phyloP scores from a whole-genome alignment of 495 filamentous ascomycete species.

The Copromyces sp. region DNA sequence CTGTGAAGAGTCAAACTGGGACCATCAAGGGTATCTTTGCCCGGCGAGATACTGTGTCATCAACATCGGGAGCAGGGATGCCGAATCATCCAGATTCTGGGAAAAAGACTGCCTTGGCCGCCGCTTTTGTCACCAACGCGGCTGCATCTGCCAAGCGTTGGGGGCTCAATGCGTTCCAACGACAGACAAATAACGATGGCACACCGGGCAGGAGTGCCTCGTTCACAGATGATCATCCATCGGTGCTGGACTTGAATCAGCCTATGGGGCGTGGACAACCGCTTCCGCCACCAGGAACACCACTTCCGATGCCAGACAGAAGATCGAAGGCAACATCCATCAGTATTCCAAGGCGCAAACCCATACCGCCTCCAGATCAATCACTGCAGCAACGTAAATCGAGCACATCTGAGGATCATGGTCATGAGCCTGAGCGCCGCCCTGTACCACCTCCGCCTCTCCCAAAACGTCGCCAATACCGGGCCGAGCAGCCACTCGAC shows the following conservation, averaged over 20 bases:
- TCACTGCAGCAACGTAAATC: conserved; percentile 16
- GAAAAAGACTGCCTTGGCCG: conserved; percentile 40
- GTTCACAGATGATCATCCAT: conserved; percentile 15
- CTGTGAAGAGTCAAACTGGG: conserved; percentile 27
- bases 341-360: conserved; percentile 44
- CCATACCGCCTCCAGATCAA: conserved; percentile 28
- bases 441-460: conserved; percentile 38
- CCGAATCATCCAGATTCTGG: conserved; percentile 16
- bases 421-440: conserved; percentile 23
- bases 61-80: conserved; percentile 14
- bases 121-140: conserved; percentile 50
- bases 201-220: conserved; percentile 11
- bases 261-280: conserved; percentile 68
- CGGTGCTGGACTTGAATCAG: conserved; percentile 41
- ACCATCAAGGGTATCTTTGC: conserved; percentile 30
- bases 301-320: conserved; percentile 46
- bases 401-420: conserved; percentile 17
- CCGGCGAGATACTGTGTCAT: conserved; percentile 25
- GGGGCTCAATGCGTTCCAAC: conserved; percentile 63
- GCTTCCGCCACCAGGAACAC: conserved; percentile 63
- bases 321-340: conserved; percentile 46
- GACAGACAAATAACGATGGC: conserved; percentile 33
- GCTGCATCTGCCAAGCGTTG: conserved; percentile 77
- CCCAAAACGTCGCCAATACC: conserved; percentile 19
- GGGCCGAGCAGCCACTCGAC: conserved; percentile 13